These are phyloP conservation scores for Schizonepeta tenuifolia DNA, from an alignment of 257 asterid species.

Conservation along the genomic window DNA sequence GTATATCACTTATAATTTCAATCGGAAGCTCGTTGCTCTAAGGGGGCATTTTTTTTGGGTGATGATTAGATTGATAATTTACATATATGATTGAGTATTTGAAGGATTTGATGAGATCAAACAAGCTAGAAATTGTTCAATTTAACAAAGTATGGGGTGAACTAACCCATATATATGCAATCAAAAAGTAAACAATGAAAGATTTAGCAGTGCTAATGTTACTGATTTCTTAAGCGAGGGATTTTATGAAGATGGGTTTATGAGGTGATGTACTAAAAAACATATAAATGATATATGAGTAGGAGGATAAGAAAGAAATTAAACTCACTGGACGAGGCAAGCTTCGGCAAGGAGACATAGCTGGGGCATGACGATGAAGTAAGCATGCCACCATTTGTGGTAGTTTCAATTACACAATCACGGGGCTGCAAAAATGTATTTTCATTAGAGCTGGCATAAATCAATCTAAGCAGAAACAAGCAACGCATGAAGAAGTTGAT, in stretches of 20 bases:
- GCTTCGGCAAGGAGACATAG: slow-evolving; percentile 74
- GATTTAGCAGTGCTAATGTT: not conserved
- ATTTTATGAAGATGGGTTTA: not conserved
- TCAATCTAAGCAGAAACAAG: slow-evolving; percentile 7
- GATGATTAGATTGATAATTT: not conserved
- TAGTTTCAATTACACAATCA: slow-evolving; percentile 58
- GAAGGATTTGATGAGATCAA: not conserved
- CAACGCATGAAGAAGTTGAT: not conserved
- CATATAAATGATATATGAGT: not conserved
- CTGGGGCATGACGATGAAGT: slow-evolving; percentile 64
- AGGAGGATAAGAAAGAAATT: slow-evolving; percentile 5
- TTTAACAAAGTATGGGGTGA: not conserved
- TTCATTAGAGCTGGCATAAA: slow-evolving; percentile 22
- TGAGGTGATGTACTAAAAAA: not conserved
- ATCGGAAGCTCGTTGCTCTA: not conserved
- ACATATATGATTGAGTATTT: not conserved
- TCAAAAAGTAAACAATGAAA: not conserved
- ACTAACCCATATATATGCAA: not conserved
- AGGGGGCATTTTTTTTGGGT: not conserved
- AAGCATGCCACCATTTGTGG: slow-evolving; percentile 40
- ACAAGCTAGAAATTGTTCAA: not conserved
- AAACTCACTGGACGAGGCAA: slow-evolving; percentile 54
- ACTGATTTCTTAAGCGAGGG: not conserved
- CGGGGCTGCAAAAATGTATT: slow-evolving; percentile 67
- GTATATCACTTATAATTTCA: not conserved